Percentiles rank a stretch among this genome's conserved stretches.
Evolutionary conservation across 441 rosid genomes (phyloP).

Genomic region (Lepidium campestre): DNA sequence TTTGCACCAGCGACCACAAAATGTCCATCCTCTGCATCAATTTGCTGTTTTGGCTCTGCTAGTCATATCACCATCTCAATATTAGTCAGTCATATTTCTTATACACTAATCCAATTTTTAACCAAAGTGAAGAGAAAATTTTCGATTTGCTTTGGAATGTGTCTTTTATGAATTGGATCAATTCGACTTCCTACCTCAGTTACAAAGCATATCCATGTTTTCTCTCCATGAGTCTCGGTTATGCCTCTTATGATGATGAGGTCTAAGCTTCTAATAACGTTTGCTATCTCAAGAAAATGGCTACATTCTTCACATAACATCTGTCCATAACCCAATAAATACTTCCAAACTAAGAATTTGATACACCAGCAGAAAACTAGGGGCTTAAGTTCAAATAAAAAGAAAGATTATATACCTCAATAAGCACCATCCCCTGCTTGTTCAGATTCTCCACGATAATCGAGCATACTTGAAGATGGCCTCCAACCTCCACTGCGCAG

Average conservation of each 20-base stretch:
- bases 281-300: conserved; percentile 93
- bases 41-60: conserved; percentile 72
- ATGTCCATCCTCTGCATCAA: conserved; percentile 87
- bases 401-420: conserved; percentile 52
- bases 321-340: conserved; percentile 41
- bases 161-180: neutral
- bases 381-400: neutral
- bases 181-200: conserved; percentile 62
- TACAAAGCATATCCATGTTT: conserved; percentile 81
- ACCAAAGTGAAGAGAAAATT: neutral
- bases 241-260: conserved; percentile 83
- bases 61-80: conserved; percentile 15
- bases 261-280: conserved; percentile 79
- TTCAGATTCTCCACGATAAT: conserved; percentile 81
- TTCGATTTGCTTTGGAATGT: neutral
- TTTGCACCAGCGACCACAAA: conserved; percentile 83
- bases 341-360: neutral
- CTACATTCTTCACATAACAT: conserved; percentile 91
- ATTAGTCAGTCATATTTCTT: neutral
- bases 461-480: conserved; percentile 84
- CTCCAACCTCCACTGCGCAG: conserved; percentile 92
- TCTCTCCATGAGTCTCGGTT: conserved; percentile 72
- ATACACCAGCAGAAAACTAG: neutral
- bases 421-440: conserved; percentile 82
- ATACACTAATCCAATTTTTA: neutral